phyloP scores from a whole-genome alignment of 2,329 filamentous ascomycete genomes.

The Penicillium crustosum region DNA sequence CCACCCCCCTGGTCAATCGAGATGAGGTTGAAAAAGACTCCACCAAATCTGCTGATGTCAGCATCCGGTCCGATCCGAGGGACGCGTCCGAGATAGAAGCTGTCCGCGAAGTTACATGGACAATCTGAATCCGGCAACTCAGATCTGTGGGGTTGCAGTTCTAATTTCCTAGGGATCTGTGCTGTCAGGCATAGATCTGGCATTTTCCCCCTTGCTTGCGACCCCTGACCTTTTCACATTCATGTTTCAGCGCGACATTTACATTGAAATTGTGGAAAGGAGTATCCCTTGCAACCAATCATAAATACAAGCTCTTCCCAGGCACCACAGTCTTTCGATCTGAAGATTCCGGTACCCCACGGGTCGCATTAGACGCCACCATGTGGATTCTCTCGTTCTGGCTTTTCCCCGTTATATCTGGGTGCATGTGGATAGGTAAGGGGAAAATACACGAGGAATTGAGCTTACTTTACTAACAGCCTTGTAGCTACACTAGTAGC shows the following conservation, averaged over 20 bases:
- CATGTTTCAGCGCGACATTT: background rate
- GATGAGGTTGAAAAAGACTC: background rate
- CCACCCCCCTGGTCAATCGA: background rate
- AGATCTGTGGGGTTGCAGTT: conserved; percentile 1
- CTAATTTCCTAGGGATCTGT: background rate
- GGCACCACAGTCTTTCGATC: background rate
- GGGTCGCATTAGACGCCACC: background rate
- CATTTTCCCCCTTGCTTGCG: conserved; percentile 3
- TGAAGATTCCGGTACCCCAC: conserved; percentile 1
- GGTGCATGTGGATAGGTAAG: conserved; percentile 15
- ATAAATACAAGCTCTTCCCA: background rate
- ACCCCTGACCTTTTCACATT: background rate
- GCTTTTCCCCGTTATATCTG: conserved; percentile 9
- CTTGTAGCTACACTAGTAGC: conserved; percentile 6
- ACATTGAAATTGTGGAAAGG: background rate
- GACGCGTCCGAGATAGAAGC: background rate
- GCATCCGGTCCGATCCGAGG: background rate
- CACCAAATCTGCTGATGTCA: background rate
- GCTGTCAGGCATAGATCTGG: background rate
- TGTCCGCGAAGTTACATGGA: background rate
- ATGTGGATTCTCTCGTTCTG: conserved; percentile 16
- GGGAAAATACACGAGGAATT: background rate
- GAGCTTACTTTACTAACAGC: background rate
- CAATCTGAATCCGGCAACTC: background rate
- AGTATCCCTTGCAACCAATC: conserved; percentile 4